These are phyloP conservation scores for Przewalskia tangutica DNA, from an alignment of 257 asterid species.

Conservation along the genomic window DNA sequence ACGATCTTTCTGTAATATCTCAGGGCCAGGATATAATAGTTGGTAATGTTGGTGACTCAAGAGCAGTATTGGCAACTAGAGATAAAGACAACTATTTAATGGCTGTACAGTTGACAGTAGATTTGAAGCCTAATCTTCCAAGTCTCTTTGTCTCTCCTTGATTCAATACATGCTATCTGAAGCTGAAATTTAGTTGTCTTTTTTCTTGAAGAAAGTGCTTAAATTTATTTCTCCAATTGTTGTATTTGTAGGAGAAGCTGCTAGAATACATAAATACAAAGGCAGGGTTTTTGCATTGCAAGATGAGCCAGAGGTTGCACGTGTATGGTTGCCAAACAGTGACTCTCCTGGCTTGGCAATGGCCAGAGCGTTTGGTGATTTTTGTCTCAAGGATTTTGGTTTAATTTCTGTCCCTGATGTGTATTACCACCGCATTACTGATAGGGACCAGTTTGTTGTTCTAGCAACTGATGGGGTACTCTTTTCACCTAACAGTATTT, in stretches of 20 bases:
- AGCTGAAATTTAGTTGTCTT: background rate
- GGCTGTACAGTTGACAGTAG: conserved; percentile 92
- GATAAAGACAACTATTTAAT: conserved; percentile 56
- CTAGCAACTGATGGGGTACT: conserved; percentile 98
- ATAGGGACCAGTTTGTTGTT: conserved; percentile 63
- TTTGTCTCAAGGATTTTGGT: conserved; percentile 95
- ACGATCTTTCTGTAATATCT: background rate
- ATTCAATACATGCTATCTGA: background rate
- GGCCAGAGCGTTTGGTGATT: conserved; percentile 99
- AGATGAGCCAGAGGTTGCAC: conserved; percentile 99
- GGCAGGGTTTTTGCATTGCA: conserved; percentile 96
- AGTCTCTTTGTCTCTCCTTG: conserved; percentile 22
- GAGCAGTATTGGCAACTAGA: conserved; percentile 89
- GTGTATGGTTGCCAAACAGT: conserved; percentile 96
- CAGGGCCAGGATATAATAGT: conserved; percentile 88
- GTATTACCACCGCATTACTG: conserved; percentile 67
- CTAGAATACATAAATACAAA: conserved; percentile 84
- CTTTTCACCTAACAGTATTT: conserved; percentile 6
- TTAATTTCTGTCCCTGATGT: conserved; percentile 92
- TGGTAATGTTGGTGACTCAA: conserved; percentile 93
- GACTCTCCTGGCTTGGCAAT: conserved; percentile 98
- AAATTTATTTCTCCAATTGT: background rate
- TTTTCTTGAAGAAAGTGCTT: background rate
- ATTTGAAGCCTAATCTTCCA: conserved; percentile 99
- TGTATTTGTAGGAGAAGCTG: conserved; percentile 68